These are phyloP conservation scores for Kwoniella sp. DNA, from an alignment of 768 basidiomycete genomes.

Conservation along the genomic window DNA sequence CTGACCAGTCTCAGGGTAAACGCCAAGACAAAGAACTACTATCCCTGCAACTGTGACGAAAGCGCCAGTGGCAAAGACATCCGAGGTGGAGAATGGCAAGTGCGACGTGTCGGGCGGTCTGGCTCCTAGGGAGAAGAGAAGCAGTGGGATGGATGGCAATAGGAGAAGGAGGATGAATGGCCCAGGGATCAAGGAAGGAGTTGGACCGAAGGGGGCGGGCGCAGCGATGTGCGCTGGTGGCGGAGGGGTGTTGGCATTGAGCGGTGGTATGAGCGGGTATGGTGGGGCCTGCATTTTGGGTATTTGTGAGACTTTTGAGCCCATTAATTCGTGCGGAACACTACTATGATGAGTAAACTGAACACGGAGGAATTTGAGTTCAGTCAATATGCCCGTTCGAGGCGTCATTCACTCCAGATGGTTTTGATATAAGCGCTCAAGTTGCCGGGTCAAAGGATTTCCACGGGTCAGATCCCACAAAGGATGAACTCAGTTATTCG, in stretches of 20 bases:
- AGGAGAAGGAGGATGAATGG: conserved; percentile 41
- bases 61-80: conserved; percentile 39
- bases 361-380: too few species aligned
- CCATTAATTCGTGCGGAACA: too few species aligned
- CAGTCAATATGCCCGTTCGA: too few species aligned
- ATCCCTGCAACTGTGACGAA: conserved; percentile 38
- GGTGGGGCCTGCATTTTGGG: background rate
- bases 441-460: background rate
- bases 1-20: conserved; percentile 35
- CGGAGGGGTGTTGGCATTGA: conserved; percentile 11
- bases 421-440: too few species aligned
- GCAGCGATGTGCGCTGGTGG: conserved; percentile 10
- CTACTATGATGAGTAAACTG: too few species aligned
- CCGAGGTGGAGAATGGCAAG: conserved; percentile 37
- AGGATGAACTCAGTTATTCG: too few species aligned
- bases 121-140: conserved; percentile 42
- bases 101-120: conserved; percentile 39
- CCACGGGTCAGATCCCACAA: background rate
- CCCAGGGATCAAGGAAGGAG: conserved; percentile 29
- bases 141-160: conserved; percentile 41
- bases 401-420: too few species aligned
- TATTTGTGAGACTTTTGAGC: too few species aligned
- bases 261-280: conserved; percentile 1
- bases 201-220: background rate
- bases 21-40: conserved; percentile 34